Base-by-base conservation (phyloP, 2,329 filamentous ascomycete species). In the Talaromyces sp. region DNA sequence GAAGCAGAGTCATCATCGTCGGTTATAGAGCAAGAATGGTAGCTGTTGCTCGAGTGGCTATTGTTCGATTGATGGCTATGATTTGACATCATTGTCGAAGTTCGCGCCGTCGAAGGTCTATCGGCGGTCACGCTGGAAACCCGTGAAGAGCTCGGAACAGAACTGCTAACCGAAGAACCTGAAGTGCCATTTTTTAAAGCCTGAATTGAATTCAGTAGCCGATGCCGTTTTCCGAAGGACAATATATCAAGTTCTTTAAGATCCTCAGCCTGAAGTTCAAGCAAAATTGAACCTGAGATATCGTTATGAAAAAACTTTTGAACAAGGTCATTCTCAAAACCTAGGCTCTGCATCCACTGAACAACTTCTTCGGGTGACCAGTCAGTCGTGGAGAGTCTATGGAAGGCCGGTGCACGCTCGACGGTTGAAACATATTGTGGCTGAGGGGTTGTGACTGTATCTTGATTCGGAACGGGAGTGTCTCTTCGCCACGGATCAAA, bases 271-370 rank as follows among this genome's bases (percentile, higher is more conserved):
- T 96, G 91, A 39, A 99, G 78, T n/a, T 93, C 91, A 47, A 96
- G 86, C 17, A 97, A 78, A 51, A 97, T 90, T 4, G 86, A 82
- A 13, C 93, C 93, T 22, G 88, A 91, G 70, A 99, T 97, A 68
- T 99, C 93, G 71, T 99, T 95, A 65, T 88, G 84, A 56, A 92
- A 82, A 66, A 99, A 97, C 63, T 88, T 90, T 65, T 95, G 87
- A 10, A 94, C 87, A 46, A 93, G 81, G 7, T 19, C 32, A 8
- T 58, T 32, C 4, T 63, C 52, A 6, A 56, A 46, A 0, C 32
- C 30, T 2, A 41, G 17, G 9, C 6, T 40, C n/a, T 51, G 43
- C 33, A 51, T n/a, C 51, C 51, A 45, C 1, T 32, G 24, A 17
- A 47, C 42, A 30, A 55, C 49, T 5, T 49, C 11, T 5, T 14